A percentile compares a stretch with the other conserved stretches of the same genome.
These are phyloP conservation scores for Pulveroboletus sp. DNA, from an alignment of 768 basidiomycete genomes.

Conservation along the genomic window DNA sequence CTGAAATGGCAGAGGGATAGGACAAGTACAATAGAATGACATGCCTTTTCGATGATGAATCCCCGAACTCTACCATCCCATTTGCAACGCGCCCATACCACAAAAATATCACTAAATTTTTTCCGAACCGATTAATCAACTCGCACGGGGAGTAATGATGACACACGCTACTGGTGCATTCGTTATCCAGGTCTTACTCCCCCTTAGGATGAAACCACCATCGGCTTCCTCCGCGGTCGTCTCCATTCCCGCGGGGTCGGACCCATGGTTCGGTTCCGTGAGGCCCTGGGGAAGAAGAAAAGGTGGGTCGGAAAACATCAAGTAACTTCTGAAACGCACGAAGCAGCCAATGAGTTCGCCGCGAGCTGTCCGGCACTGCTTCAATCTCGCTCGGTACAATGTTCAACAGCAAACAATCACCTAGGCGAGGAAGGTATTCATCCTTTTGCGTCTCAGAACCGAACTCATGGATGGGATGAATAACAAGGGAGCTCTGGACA, in stretches of 20 bases:
- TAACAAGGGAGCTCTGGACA: conserved; percentile 93
- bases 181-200: conserved; percentile 97
- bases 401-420: conserved; percentile 33
- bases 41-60: conserved; percentile 85
- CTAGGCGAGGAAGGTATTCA: conserved; percentile 81
- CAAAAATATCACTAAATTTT: conserved; percentile 67
- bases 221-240: conserved; percentile 81
- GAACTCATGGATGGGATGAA: conserved; percentile 91
- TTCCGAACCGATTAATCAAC: conserved; percentile 7
- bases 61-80: conserved; percentile 92
- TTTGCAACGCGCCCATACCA: conserved; percentile 92
- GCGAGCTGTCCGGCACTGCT: conserved; percentile 44
- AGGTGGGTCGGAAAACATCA: neutral
- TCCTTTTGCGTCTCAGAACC: conserved; percentile 88
- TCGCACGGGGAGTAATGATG: neutral
- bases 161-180: conserved; percentile 87
- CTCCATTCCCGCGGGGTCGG: conserved; percentile 97
- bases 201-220: conserved; percentile 81
- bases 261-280: conserved; percentile 96
- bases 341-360: conserved; percentile 92
- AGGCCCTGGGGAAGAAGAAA: conserved; percentile 56
- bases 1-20: neutral
- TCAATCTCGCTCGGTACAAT: neutral
- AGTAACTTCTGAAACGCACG: conserved; percentile 43
- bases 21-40: neutral